Percentiles rank a stretch among this genome's conserved stretches.
Evolutionary conservation across 345 rosid genomes (phyloP).

Genomic region (Combretum micranthum): DNA sequence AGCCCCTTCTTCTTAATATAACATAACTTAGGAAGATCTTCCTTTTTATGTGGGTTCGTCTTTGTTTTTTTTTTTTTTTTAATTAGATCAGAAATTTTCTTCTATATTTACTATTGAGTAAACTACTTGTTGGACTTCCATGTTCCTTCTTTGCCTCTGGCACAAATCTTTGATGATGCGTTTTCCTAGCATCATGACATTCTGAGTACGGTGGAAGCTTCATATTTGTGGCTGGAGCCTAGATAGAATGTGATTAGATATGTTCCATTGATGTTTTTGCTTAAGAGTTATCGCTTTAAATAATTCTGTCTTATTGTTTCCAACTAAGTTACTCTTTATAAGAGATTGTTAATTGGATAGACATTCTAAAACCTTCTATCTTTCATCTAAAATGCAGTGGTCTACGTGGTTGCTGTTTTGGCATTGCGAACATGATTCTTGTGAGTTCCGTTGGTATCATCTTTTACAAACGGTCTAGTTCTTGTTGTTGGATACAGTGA

Average conservation of each 20-base stretch:
- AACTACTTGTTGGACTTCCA: too few relatives aligned
- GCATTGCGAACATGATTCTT: conserved; percentile 96
- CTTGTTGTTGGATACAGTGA: too few relatives aligned
- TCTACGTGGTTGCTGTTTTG: conserved; percentile 85
- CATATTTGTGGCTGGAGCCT: too few relatives aligned
- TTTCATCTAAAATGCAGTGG: conserved; percentile 57
- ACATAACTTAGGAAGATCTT: conserved; percentile 4
- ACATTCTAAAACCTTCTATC: conserved; percentile 21
- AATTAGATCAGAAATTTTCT: too few relatives aligned
- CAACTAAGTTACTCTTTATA: neutral
- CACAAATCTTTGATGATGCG: too few relatives aligned
- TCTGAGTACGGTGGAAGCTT: too few relatives aligned
- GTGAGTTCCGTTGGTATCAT: conserved; percentile 43
- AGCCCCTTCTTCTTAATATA: conserved; percentile 29
- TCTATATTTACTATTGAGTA: too few relatives aligned
- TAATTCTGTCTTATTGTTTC: neutral
- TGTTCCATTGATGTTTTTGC: too few relatives aligned
- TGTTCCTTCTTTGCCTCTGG: too few relatives aligned
- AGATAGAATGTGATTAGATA: too few relatives aligned
- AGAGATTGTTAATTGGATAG: neutral
- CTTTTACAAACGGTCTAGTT: neutral
- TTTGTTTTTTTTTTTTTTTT: too few relatives aligned
- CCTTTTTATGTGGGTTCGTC: neutral
- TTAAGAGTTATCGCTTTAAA: neutral
- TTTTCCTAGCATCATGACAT: too few relatives aligned